A percentile compares a stretch with the other conserved stretches of the same genome.
Conservation (phyloP, 345 rosid species). For the Geranium brycei region DNA sequence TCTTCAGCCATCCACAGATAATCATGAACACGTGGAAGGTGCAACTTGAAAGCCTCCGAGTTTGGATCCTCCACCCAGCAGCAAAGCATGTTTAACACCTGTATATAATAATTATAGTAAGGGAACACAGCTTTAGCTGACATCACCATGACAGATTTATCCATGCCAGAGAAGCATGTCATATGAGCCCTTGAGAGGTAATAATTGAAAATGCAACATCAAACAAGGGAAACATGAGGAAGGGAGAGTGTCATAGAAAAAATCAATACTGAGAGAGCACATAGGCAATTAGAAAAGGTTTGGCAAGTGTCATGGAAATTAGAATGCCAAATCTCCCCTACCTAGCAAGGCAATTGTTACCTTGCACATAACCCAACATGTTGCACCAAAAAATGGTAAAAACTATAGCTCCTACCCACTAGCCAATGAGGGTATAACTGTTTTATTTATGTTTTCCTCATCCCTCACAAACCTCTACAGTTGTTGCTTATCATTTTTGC, state of each 20-base stretch:
- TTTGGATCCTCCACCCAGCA: conserved; percentile 98
- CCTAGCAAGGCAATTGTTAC: background rate
- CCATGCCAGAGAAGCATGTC: background rate
- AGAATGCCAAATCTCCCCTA: background rate
- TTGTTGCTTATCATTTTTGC: too few relatives aligned
- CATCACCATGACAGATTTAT: background rate
- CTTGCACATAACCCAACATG: background rate
- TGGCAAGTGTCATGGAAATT: background rate
- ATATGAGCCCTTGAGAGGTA: background rate
- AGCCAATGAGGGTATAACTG: background rate
- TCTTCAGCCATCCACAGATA: conserved; percentile 96
- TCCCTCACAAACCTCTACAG: too few relatives aligned
- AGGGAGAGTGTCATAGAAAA: background rate
- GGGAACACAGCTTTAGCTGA: conserved; percentile 1
- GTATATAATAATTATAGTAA: conserved; percentile 7
- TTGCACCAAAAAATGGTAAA: background rate
- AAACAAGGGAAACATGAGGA: background rate
- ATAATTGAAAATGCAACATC: too few relatives aligned
- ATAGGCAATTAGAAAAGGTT: background rate
- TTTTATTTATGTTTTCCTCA: too few relatives aligned
- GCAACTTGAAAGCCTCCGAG: conserved; percentile 88
- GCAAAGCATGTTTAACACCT: conserved; percentile 96
- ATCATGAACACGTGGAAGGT: conserved; percentile 75
- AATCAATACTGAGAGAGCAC: background rate
- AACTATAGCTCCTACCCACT: background rate